Conservation (phyloP, 305 asterid genomes). For the Nicotiana rustica region DNA sequence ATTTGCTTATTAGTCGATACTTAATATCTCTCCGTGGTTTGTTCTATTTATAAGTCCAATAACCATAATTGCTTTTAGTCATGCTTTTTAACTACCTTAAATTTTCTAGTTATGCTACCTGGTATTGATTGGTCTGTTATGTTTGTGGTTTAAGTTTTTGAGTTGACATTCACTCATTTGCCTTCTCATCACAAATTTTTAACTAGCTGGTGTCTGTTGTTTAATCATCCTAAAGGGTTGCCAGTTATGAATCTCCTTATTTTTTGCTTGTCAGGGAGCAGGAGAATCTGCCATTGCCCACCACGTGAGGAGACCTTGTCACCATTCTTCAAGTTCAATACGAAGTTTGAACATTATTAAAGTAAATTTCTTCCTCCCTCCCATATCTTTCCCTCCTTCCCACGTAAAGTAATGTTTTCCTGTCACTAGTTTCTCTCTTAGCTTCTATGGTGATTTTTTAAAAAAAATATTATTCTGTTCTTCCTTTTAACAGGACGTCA, state of each 20-base stretch:
- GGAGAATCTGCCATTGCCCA: slow-evolving; percentile 77
- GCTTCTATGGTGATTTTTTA: slow-evolving; percentile 22
- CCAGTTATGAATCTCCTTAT: slow-evolving; percentile 14
- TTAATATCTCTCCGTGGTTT: background rate
- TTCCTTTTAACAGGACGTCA: slow-evolving; percentile 64
- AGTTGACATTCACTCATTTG: background rate
- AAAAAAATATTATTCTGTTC: slow-evolving; percentile 36
- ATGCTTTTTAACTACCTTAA: background rate
- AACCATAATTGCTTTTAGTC: background rate
- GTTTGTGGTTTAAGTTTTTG: slow-evolving; percentile 1
- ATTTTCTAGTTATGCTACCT: slow-evolving; percentile 14
- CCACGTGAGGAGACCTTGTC: slow-evolving; percentile 79
- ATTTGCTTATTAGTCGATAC: background rate
- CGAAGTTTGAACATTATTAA: slow-evolving; percentile 61
- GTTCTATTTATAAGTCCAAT: slow-evolving; percentile 9
- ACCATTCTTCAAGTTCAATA: slow-evolving; percentile 67
- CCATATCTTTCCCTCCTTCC: slow-evolving; percentile 20
- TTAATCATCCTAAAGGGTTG: slow-evolving; percentile 27
- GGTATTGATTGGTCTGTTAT: background rate
- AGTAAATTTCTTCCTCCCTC: slow-evolving; percentile 51
- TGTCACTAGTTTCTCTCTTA: background rate
- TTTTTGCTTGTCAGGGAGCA: slow-evolving; percentile 51
- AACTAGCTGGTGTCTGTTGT: background rate
- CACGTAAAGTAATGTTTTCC: slow-evolving; percentile 28
- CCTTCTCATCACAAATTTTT: background rate